These are phyloP conservation scores for Mycena sp. DNA, from an alignment of 1,284 basidiomycete species.

Conservation along the genomic window DNA sequence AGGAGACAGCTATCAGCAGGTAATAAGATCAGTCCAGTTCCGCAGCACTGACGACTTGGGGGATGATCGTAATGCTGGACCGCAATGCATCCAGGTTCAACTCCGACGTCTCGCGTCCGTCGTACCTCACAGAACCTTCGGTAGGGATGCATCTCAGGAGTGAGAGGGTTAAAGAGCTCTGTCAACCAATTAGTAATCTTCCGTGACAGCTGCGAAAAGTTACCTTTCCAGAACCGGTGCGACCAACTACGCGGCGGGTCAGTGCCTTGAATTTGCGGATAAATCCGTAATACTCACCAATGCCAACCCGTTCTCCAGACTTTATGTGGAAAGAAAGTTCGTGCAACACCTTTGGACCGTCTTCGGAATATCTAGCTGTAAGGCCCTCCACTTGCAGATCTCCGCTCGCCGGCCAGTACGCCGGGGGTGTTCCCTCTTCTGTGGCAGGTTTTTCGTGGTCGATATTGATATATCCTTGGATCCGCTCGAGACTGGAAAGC, in stretches of 20 bases:
- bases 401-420: constrained; percentile 84
- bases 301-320: constrained; percentile 71
- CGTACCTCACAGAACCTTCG: constrained; percentile 66
- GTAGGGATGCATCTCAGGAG: constrained; percentile 68
- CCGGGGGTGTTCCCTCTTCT: constrained; percentile 68
- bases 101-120: constrained; percentile 54
- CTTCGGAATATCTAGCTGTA: constrained; percentile 65
- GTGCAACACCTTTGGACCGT: constrained; percentile 64
- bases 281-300: constrained; percentile 50
- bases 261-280: constrained; percentile 5
- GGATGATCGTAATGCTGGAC: constrained; percentile 72
- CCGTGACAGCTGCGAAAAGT: constrained; percentile 47
- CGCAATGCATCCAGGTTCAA: constrained; percentile 76
- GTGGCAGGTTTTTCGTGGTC: constrained; percentile 75
- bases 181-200: constrained; percentile 44
- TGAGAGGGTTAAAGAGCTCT: constrained; percentile 63
- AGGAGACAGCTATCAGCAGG: constrained; percentile 47
- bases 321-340: constrained; percentile 65
- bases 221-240: constrained; percentile 83
- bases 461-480: constrained; percentile 77
- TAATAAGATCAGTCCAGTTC: constrained; percentile 6
- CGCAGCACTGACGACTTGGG: constrained; percentile 58
- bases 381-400: constrained; percentile 72
- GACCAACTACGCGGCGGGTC: constrained; percentile 58
- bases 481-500: constrained; percentile 71